phyloP scores from a whole-genome alignment of 441 rosid species.

The Eugenia klotzschiana region DNA sequence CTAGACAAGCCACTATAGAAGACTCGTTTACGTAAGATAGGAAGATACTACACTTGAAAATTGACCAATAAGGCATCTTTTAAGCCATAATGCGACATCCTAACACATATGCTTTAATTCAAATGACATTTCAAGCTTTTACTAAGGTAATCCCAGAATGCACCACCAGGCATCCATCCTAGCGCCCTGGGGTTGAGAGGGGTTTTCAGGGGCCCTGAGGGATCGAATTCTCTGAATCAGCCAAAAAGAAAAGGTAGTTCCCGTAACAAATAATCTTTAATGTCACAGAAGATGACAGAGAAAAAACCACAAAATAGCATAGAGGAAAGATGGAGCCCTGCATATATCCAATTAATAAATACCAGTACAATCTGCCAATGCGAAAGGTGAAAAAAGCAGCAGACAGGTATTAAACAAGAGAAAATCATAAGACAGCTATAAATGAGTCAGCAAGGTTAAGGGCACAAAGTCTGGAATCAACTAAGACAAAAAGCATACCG shows the following conservation, averaged over 20 bases:
- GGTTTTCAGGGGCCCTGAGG: not conserved
- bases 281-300: not conserved
- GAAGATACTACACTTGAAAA: not conserved
- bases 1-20: not conserved
- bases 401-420: not conserved
- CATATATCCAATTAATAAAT: not conserved
- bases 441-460: not conserved
- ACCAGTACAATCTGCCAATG: not conserved
- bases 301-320: not conserved
- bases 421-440: not conserved
- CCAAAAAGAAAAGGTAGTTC: not conserved
- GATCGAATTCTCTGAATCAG: not conserved
- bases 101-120: not conserved
- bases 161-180: not conserved
- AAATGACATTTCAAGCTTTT: not conserved
- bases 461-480: not conserved
- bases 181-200: not conserved
- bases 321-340: not conserved
- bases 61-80: not conserved
- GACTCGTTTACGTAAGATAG: not conserved
- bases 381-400: not conserved
- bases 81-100: not conserved
- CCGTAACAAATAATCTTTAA: not conserved
- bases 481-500: slow-evolving; percentile 23
- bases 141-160: not conserved